Evolutionary conservation across 1,284 basidiomycete species (phyloP).

Genomic region (Abortiporus biennis): DNA sequence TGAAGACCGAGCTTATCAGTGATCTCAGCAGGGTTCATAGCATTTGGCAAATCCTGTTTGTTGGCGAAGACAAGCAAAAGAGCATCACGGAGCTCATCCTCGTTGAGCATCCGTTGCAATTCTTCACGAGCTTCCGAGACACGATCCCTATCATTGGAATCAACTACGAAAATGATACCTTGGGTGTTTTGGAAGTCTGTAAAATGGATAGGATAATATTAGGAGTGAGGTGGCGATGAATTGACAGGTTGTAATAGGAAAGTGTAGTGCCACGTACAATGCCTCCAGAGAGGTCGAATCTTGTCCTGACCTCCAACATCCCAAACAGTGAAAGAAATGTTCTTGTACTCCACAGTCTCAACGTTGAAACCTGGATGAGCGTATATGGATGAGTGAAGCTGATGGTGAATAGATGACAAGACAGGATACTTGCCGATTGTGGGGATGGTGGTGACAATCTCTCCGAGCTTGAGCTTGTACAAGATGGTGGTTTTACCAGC

Average conservation of each 20-base stretch:
- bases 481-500: conserved; percentile 98
- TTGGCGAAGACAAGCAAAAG: conserved; percentile 98
- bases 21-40: conserved; percentile 99
- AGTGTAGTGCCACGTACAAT: conserved; percentile 63
- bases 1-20: conserved; percentile 99
- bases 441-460: conserved; percentile 99
- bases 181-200: conserved; percentile 99
- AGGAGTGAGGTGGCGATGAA: conserved; percentile 7
- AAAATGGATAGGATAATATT: conserved; percentile 3
- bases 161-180: conserved; percentile 99
- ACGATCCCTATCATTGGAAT: conserved; percentile 99
- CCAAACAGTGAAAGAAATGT: conserved; percentile 90
- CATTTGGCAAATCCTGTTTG: conserved; percentile 98
- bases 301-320: conserved; percentile 88
- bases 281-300: conserved; percentile 94
- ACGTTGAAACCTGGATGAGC: conserved; percentile 89
- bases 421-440: conserved; percentile 76
- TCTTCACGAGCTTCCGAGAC: conserved; percentile 99
- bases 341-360: conserved; percentile 92
- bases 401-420: conserved; percentile 4
- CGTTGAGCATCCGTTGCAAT: conserved; percentile 99
- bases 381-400: neutral
- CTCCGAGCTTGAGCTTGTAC: conserved; percentile 98
- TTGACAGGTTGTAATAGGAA: conserved; percentile 4
- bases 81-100: conserved; percentile 98